A percentile compares a stretch with the other conserved stretches of the same genome.
Evolutionary conservation across 2,329 filamentous ascomycete species (phyloP).

Genomic region (Xylaria sp.): DNA sequence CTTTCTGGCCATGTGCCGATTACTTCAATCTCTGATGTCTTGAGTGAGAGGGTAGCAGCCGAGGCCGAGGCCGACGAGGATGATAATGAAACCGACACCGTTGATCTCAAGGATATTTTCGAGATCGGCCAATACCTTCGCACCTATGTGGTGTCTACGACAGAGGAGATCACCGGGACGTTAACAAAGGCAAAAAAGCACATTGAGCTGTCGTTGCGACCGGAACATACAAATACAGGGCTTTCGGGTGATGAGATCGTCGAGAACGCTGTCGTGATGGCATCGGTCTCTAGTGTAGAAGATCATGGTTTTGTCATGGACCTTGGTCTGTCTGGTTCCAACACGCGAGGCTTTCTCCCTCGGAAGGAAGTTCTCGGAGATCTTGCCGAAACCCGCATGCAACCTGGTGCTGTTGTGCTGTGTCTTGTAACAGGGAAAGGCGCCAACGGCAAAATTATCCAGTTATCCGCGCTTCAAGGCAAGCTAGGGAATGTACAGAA

Average conservation of each 20-base stretch:
- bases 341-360: conserved; percentile 81
- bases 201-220: conserved; percentile 86
- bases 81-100: conserved; percentile 60
- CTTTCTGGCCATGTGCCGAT: conserved; percentile 87
- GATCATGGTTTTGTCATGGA: conserved; percentile 97
- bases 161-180: conserved; percentile 61
- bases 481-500: conserved; percentile 71
- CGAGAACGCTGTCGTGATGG: conserved; percentile 79
- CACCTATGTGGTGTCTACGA: conserved; percentile 79
- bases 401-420: conserved; percentile 83
- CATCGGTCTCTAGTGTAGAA: conserved; percentile 87
- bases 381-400: conserved; percentile 69
- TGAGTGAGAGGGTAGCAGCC: conserved; percentile 78
- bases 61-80: conserved; percentile 64
- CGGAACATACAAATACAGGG: conserved; percentile 77
- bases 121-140: conserved; percentile 85
- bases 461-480: conserved; percentile 76
- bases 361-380: conserved; percentile 77
- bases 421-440: conserved; percentile 79
- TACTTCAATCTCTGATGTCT: conserved; percentile 82
- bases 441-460: conserved; percentile 80
- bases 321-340: conserved; percentile 71
- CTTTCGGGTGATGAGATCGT: conserved; percentile 76
- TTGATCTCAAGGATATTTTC: conserved; percentile 79
- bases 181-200: conserved; percentile 72